Base-by-base conservation (phyloP, 345 rosid genomes). In the Rubroshorea leprosula region DNA sequence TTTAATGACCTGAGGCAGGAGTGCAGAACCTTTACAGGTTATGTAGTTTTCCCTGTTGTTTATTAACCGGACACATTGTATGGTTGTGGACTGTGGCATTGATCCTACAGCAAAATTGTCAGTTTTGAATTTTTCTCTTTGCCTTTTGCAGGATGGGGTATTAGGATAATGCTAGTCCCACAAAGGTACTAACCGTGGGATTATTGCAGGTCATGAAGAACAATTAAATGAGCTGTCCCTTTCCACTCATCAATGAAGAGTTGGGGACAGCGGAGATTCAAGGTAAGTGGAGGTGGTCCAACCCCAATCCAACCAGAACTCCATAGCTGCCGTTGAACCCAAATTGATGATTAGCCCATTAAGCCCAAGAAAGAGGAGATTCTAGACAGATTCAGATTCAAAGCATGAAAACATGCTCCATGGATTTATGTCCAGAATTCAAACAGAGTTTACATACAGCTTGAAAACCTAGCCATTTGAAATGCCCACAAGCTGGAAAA, bases 151-250 rank as follows among this genome's bases (percentile, higher is more conserved):
- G 31, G 55, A 23, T 23, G 14, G 41, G 47, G 24, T n/a, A 27
- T 27, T 3, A 35, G 41, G 41, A 13, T 35, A 35, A 35, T 35
- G 41, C 41, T 35, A 25, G 21, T 31, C 43, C 26, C 35, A 43
- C n/a, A 45, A 1, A 21, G 46, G 46, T 22, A 20, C 59, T 38
- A 48, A 48, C 68, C 75, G 27, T 65, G 52, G 58, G 62, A 26
- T 61, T 55, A 43, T 61, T 29, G 64, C 67, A 63, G 35, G 61
- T 38, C 63, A 50, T 38, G 44, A 56, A 48, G 73, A 73, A 73
- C 62, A 64, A 60, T 68, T 66, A 59, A 44, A 52, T 57, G 61
- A 25, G 0, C 16, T 27, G 67, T 68, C 77, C 17, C 55, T 58
- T 63, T 72, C 73, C 46, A 1, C 18, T 39, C 46, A 4, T n/a